These are phyloP conservation scores for Trypanosoma brucei DNA, from an alignment of 208 protist species.

Conservation along the genomic window DNA sequence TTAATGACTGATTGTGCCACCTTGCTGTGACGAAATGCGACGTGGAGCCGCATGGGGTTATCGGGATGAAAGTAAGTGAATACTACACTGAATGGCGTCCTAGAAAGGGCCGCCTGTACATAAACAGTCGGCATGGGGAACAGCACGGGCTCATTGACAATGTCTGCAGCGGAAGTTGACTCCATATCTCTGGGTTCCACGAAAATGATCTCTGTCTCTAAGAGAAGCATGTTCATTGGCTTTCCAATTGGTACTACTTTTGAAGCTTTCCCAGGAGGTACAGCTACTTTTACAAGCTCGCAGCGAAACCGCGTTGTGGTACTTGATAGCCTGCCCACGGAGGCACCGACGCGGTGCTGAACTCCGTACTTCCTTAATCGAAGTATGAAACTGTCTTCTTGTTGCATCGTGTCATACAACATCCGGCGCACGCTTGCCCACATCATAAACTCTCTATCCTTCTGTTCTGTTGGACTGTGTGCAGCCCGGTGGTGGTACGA, in stretches of 20 bases:
- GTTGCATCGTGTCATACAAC: neutral
- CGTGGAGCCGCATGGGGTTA: slow-evolving; percentile 21
- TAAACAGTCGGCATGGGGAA: slow-evolving; percentile 43
- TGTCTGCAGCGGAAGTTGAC: neutral
- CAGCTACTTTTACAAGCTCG: slow-evolving; percentile 40
- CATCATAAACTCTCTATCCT: slow-evolving; percentile 15
- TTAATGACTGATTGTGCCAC: slow-evolving; percentile 25
- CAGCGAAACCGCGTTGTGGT: slow-evolving; percentile 16
- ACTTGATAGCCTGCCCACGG: neutral
- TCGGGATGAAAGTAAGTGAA: slow-evolving; percentile 31
- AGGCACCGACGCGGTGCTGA: neutral
- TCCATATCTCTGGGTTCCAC: slow-evolving; percentile 6
- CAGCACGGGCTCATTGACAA: slow-evolving; percentile 16
- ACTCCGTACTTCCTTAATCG: slow-evolving; percentile 3
- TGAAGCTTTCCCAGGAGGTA: slow-evolving; percentile 8
- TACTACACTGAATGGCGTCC: slow-evolving; percentile 35
- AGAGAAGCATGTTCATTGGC: slow-evolving; percentile 31
- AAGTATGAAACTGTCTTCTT: neutral
- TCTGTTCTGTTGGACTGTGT: slow-evolving; percentile 7
- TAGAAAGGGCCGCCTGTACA: slow-evolving; percentile 18
- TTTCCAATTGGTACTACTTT: slow-evolving; percentile 29
- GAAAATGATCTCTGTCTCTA: slow-evolving; percentile 20
- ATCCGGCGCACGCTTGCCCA: slow-evolving; percentile 14
- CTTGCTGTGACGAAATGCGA: slow-evolving; percentile 27
- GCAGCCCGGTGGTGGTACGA: slow-evolving; percentile 9